A percentile compares a stretch with the other conserved stretches of the same genome.
These are phyloP conservation scores for Dioscorea cayenensis DNA, from an alignment of 116 monocot species.

Conservation along the genomic window DNA sequence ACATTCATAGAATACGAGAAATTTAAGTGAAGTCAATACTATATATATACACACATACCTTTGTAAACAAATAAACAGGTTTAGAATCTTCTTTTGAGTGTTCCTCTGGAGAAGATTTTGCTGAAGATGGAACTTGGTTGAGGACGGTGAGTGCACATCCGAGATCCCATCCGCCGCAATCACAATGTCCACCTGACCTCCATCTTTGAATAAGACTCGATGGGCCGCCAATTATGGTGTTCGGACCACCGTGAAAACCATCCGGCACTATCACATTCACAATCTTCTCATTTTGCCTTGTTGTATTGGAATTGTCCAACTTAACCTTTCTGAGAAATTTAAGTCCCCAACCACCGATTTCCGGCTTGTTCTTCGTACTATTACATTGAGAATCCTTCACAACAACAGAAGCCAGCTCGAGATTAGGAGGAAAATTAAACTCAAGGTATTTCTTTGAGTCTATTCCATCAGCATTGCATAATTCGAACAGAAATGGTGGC, in stretches of 20 bases:
- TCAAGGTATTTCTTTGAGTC: not conserved
- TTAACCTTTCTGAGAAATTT: slow-evolving; percentile 62
- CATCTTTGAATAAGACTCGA: slow-evolving; percentile 70
- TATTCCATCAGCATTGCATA: not conserved
- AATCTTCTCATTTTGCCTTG: slow-evolving; percentile 5
- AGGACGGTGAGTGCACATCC: slow-evolving; percentile 81
- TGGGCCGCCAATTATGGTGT: slow-evolving; percentile 22
- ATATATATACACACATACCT: slow-evolving; percentile 41
- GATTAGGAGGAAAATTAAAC: not conserved
- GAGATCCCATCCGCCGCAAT: slow-evolving; percentile 93
- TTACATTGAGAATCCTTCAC: not conserved
- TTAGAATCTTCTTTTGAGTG: slow-evolving; percentile 8
- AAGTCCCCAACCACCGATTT: slow-evolving; percentile 29
- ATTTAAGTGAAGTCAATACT: not conserved
- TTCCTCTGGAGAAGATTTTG: slow-evolving; percentile 4
- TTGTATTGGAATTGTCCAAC: not conserved
- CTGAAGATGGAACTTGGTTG: not conserved
- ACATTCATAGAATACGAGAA: not conserved
- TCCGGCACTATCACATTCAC: slow-evolving; percentile 56
- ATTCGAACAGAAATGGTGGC: not conserved
- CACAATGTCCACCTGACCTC: slow-evolving; percentile 61
- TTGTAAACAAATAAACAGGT: slow-evolving; percentile 27
- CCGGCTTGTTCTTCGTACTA: not conserved
- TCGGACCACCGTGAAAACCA: slow-evolving; percentile 59
- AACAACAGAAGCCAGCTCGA: not conserved